phyloP scores from a whole-genome alignment of 1,284 basidiomycete species.

The Pisolithus thermaeus region DNA sequence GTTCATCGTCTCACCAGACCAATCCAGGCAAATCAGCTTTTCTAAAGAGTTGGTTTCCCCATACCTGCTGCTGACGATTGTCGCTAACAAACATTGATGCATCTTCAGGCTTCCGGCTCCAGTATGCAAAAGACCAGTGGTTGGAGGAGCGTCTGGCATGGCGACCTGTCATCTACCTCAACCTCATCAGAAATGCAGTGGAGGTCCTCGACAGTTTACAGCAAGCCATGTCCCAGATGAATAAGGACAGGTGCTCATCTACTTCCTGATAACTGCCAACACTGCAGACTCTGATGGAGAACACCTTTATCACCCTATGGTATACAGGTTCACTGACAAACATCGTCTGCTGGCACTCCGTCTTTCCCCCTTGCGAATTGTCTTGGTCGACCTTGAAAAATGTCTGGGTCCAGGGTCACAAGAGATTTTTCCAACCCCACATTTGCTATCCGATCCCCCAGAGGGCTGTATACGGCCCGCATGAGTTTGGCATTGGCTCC shows the following conservation, averaged over 20 bases:
- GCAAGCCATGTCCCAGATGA: slow-evolving; percentile 46
- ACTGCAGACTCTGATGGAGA: slow-evolving; percentile 29
- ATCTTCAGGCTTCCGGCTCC: slow-evolving; percentile 62
- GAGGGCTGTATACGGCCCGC: slow-evolving; percentile 15
- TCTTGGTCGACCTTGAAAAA: slow-evolving; percentile 56
- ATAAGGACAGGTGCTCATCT: slow-evolving; percentile 21
- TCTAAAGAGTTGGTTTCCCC: slow-evolving; percentile 39
- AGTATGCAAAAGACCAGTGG: slow-evolving; percentile 62
- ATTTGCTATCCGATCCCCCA: slow-evolving; percentile 31
- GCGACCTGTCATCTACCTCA: slow-evolving; percentile 72
- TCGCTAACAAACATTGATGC: background rate
- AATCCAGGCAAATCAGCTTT: slow-evolving; percentile 46
- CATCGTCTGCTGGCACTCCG: slow-evolving; percentile 54
- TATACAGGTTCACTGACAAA: slow-evolving; percentile 51
- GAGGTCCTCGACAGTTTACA: slow-evolving; percentile 51
- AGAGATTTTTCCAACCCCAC: slow-evolving; percentile 38
- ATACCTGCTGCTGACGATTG: background rate
- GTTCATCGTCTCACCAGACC: slow-evolving; percentile 31
- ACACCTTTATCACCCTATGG: slow-evolving; percentile 22
- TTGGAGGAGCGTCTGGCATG: slow-evolving; percentile 61
- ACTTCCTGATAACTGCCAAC: slow-evolving; percentile 25
- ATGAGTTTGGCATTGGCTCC: slow-evolving; percentile 53
- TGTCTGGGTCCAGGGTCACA: slow-evolving; percentile 52
- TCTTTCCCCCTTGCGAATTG: slow-evolving; percentile 49
- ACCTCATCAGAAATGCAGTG: slow-evolving; percentile 66